These are phyloP conservation scores for Cucurbita ficifolia DNA, from an alignment of 306 rosid genomes.

Conservation along the genomic window DNA sequence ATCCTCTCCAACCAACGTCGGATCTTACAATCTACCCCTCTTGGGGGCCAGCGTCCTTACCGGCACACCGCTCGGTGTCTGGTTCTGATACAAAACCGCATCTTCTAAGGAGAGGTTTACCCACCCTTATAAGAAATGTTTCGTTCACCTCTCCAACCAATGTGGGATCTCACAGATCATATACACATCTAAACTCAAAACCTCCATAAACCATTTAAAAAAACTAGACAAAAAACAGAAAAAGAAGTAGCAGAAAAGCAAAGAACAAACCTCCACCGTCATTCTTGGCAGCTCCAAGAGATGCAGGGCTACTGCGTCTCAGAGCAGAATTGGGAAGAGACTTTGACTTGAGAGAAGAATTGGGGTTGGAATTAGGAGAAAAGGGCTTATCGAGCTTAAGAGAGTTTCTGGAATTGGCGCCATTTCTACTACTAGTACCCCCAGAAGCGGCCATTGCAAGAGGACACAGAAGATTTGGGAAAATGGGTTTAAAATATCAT, in stretches of 20 bases:
- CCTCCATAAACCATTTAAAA: background rate
- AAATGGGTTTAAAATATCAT: conserved; percentile 15
- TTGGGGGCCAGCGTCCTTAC: too few relatives aligned
- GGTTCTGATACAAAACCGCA: too few relatives aligned
- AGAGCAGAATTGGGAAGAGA: conserved; percentile 34
- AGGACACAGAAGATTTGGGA: background rate
- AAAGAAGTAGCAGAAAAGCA: background rate
- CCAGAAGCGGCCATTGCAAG: conserved; percentile 56
- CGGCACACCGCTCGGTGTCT: too few relatives aligned
- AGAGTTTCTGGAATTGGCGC: conserved; percentile 36
- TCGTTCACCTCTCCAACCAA: too few relatives aligned
- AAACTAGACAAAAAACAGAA: background rate
- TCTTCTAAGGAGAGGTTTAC: too few relatives aligned
- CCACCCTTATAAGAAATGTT: too few relatives aligned
- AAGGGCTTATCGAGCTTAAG: conserved; percentile 38
- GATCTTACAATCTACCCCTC: too few relatives aligned
- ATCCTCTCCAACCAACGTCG: too few relatives aligned
- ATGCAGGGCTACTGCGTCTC: conserved; percentile 67
- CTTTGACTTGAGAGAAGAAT: conserved; percentile 48
- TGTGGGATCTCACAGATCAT: background rate
- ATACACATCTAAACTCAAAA: too few relatives aligned
- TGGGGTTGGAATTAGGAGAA: conserved; percentile 36
- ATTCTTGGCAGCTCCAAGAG: conserved; percentile 33
- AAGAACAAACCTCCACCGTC: conserved; percentile 53
- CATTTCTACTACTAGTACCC: conserved; percentile 36